Base-by-base conservation (phyloP, 257 asterid genomes). In the Solanum appendiculatum region DNA sequence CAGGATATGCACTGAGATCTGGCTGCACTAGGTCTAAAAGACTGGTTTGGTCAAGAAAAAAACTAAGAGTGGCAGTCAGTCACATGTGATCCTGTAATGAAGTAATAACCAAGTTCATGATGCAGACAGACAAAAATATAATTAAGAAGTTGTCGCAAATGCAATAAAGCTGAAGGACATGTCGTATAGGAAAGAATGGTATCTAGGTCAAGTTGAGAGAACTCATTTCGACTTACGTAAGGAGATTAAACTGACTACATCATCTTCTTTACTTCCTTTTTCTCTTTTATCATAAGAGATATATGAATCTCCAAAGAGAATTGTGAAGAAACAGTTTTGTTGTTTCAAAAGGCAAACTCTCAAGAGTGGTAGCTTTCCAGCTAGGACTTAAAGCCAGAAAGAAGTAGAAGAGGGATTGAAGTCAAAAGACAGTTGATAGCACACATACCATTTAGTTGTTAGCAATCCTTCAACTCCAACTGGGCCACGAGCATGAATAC, bases 401-500 rank as follows among this genome's bases (percentile, higher is more conserved):
- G 85, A 80, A 46, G 85, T 80, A 46, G 29, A 18, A 31, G 37
- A 46, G 40, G 85, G 63, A 80, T 33, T 80, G 40, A 46, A 27
- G 51, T 29, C 7, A 46, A 80, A 80, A 16, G 40, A 46, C 66
- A 27, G 66, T 46, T 46, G 68, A 80, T 18, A 18, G 39, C 66
- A 80, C 83, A 77, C 90, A 60, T 92, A 94, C 99, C 99, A 97
- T 91, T 98, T 88, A 21, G 98, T 94, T n/a, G 99, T 97, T 31
- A 97, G 96, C 90, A 97, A 89, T 82, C 98, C 99, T 92, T 97
- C 98, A 77, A 95, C 98, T 34, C 99, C 98, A 31, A 97, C 99
- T 7, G 99, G 99, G 31, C 99, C 99, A 86, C 99, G 98, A 31
- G 99, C 99, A 89, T 97, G 99, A 85, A 97, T 95, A 88, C 98